Evolutionary conservation across 352 stramenopile species (phyloP).

Genomic region (Globisporangium splendens): DNA sequence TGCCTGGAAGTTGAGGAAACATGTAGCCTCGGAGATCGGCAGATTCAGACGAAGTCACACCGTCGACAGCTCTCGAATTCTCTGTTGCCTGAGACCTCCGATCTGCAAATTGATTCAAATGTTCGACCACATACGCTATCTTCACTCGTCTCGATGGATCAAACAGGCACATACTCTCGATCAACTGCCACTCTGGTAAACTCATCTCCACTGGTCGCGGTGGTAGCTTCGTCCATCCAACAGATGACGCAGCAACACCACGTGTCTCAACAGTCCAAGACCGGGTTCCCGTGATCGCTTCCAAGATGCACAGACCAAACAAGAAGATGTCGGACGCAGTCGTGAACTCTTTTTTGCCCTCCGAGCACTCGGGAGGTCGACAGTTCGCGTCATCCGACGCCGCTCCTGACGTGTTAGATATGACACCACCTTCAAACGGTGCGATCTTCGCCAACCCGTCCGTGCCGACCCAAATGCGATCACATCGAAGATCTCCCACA

Average conservation of each 20-base stretch:
- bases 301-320: conserved; percentile 51
- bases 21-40: background rate
- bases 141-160: conserved; percentile 2
- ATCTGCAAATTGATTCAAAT: conserved; percentile 5
- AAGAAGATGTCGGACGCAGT: conserved; percentile 39
- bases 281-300: conserved; percentile 15
- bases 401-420: conserved; percentile 3
- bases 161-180: conserved; percentile 10
- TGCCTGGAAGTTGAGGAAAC: background rate
- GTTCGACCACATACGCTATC: conserved; percentile 7
- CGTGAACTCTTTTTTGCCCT: conserved; percentile 3
- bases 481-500: conserved; percentile 67
- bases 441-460: conserved; percentile 23
- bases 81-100: too few species aligned
- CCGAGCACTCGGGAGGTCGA: conserved; percentile 27
- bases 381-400: conserved; percentile 13
- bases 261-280: background rate
- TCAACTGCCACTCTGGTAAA: conserved; percentile 2
- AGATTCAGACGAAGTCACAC: background rate
- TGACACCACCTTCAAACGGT: conserved; percentile 23
- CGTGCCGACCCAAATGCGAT: conserved; percentile 30
- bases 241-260: background rate
- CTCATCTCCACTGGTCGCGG: background rate
- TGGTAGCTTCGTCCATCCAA: background rate
- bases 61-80: background rate